These are phyloP conservation scores for Iberis pinnata DNA, from an alignment of 345 rosid species.

Conservation along the genomic window DNA sequence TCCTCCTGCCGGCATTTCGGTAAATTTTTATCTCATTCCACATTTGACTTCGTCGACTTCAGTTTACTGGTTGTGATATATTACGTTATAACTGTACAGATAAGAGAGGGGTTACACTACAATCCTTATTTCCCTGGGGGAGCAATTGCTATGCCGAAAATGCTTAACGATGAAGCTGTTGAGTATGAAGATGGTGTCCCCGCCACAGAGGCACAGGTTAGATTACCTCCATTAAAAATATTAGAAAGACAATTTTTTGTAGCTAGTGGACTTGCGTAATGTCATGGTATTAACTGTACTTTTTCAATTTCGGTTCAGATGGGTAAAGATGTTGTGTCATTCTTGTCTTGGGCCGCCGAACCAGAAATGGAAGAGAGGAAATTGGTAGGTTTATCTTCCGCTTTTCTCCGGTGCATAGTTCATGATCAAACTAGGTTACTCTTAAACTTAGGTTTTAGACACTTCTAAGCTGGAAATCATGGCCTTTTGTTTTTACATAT, in stretches of 20 bases:
- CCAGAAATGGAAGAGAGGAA: conserved; percentile 99
- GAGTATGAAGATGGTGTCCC: conserved; percentile 98
- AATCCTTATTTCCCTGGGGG: conserved; percentile 99
- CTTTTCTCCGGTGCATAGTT: neutral
- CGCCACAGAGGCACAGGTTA: conserved; percentile 97
- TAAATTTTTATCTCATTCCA: conserved; percentile 23
- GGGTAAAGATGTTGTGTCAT: conserved; percentile 96
- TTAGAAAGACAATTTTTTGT: neutral
- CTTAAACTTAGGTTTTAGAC: neutral
- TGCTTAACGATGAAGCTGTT: conserved; percentile 93
- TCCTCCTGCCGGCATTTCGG: conserved; percentile 96
- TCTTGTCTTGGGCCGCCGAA: conserved; percentile 97
- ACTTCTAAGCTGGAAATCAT: neutral
- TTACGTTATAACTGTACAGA: conserved; percentile 34
- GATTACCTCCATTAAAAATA: conserved; percentile 9
- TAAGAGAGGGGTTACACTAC: conserved; percentile 89
- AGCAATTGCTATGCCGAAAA: conserved; percentile 99
- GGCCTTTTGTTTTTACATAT: neutral
- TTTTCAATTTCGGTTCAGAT: conserved; percentile 44
- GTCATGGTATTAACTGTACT: conserved; percentile 2
- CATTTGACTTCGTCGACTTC: neutral
- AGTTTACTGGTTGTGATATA: neutral
- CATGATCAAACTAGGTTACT: neutral
- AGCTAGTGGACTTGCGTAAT: neutral
- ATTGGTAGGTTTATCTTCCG: conserved; percentile 44